These are phyloP conservation scores for Clarkia xantiana DNA, from an alignment of 345 rosid genomes.

Conservation along the genomic window DNA sequence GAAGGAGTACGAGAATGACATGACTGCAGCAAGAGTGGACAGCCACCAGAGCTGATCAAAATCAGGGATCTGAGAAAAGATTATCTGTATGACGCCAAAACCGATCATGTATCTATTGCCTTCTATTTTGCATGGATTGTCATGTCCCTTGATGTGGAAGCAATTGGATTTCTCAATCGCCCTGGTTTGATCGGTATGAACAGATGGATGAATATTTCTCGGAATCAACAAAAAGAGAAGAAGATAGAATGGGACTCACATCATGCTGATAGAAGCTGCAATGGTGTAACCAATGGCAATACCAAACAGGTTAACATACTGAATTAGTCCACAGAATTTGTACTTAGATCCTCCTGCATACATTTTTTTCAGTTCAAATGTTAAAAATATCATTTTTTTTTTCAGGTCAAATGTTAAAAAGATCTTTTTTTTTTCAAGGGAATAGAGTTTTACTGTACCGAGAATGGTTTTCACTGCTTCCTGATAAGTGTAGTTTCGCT, in stretches of 20 bases:
- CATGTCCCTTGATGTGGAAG: constrained; percentile 33
- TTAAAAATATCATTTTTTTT: too few species aligned
- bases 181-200: constrained; percentile 17
- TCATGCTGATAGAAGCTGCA: constrained; percentile 55
- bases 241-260: constrained; percentile 22
- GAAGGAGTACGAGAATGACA: constrained; percentile 37
- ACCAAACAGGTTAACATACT: constrained; percentile 61
- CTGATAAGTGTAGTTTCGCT: constrained; percentile 47
- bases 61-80: constrained; percentile 35
- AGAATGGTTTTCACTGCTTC: constrained; percentile 40
- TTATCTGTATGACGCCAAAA: constrained; percentile 27
- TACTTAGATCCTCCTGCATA: constrained; percentile 46
- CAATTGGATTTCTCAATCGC: constrained; percentile 47
- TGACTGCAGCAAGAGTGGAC: constrained; percentile 32
- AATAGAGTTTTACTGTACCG: constrained; percentile 9
- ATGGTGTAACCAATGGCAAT: constrained; percentile 66
- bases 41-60: constrained; percentile 45
- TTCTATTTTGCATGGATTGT: constrained; percentile 31
- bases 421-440: background rate
- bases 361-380: too few species aligned
- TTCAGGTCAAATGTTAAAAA: background rate
- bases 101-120: constrained; percentile 45
- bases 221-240: background rate
- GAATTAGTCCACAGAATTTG: constrained; percentile 51
- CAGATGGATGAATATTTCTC: constrained; percentile 3